phyloP scores from a whole-genome alignment of 108 stramenopile species.

The Nitzschia putrida region DNA sequence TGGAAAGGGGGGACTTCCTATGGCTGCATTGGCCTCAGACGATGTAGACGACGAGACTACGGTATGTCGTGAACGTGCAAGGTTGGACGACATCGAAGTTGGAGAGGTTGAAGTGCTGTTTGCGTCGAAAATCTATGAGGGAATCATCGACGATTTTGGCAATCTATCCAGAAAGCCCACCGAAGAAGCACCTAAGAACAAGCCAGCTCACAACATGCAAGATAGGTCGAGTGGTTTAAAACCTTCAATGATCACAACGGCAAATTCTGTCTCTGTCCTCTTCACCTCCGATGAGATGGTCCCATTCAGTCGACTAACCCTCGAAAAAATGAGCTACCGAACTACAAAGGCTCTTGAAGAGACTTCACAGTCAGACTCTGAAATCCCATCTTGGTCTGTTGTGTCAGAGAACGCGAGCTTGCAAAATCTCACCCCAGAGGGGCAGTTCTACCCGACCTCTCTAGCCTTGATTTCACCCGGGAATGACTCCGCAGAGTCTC shows the following conservation, averaged over 20 bases:
- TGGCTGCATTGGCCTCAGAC: slow-evolving; percentile 35
- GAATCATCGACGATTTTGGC: slow-evolving; percentile 35
- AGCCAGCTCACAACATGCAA: not conserved
- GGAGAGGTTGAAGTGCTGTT: slow-evolving; percentile 51
- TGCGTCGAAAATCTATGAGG: slow-evolving; percentile 32
- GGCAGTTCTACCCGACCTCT: slow-evolving; percentile 51
- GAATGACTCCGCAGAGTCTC: slow-evolving; percentile 1
- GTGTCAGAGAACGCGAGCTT: slow-evolving; percentile 13
- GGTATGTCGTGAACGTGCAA: slow-evolving; percentile 16
- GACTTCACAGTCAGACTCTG: not conserved
- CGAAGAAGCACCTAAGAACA: not conserved
- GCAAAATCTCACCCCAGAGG: slow-evolving; percentile 49
- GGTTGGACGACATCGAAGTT: slow-evolving; percentile 35
- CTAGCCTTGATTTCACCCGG: slow-evolving; percentile 38
- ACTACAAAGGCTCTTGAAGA: not conserved
- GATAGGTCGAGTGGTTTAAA: not conserved
- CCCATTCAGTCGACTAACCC: slow-evolving; percentile 41
- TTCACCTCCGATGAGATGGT: slow-evolving; percentile 41
- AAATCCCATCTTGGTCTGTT: slow-evolving; percentile 15
- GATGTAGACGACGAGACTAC: slow-evolving; percentile 9
- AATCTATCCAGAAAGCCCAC: not conserved
- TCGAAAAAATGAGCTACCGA: slow-evolving; percentile 18
- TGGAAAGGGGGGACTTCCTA: slow-evolving; percentile 45
- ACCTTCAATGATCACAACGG: slow-evolving; percentile 13
- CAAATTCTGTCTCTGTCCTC: slow-evolving; percentile 27